These are phyloP conservation scores for Tricholoma saponaceum DNA, from an alignment of 768 basidiomycete species.

Conservation along the genomic window DNA sequence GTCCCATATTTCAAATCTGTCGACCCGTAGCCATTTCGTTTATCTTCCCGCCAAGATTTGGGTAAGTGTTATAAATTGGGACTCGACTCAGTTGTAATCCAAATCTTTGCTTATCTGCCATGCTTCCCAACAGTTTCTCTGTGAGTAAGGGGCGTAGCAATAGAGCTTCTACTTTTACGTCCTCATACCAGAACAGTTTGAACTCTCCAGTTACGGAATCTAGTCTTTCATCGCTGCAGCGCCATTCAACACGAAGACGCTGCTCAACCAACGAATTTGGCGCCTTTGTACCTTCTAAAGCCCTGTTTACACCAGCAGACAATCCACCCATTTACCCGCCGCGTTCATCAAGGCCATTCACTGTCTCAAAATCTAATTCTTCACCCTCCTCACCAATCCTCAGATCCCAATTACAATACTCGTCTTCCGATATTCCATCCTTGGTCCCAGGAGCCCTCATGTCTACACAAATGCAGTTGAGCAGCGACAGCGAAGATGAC, in stretches of 20 bases:
- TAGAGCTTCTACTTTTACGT: background rate
- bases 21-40: too few relatives aligned
- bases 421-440: constrained; percentile 3
- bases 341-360: constrained; percentile 10
- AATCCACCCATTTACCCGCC: constrained; percentile 18
- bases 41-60: background rate
- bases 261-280: constrained; percentile 13
- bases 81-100: background rate
- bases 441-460: background rate
- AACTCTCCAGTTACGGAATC: too few relatives aligned
- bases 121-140: background rate
- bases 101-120: background rate
- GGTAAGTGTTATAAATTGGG: background rate
- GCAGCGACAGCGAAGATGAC: constrained; percentile 24
- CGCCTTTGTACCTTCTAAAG: constrained; percentile 10
- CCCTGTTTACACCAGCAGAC: constrained; percentile 21
- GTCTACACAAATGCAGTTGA: constrained; percentile 21
- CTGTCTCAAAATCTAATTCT: constrained; percentile 19
- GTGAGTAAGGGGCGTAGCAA: background rate
- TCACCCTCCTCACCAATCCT: constrained; percentile 15
- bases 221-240: background rate
- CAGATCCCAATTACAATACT: constrained; percentile 3
- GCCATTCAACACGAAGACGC: constrained; percentile 8
- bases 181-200: too few relatives aligned
- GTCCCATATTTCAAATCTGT: background rate